A percentile compares a stretch with the other conserved stretches of the same genome.
Evolutionary conservation across 2,329 filamentous ascomycete species (phyloP).

Genomic region (Sclerotinia sclerotiorum): DNA sequence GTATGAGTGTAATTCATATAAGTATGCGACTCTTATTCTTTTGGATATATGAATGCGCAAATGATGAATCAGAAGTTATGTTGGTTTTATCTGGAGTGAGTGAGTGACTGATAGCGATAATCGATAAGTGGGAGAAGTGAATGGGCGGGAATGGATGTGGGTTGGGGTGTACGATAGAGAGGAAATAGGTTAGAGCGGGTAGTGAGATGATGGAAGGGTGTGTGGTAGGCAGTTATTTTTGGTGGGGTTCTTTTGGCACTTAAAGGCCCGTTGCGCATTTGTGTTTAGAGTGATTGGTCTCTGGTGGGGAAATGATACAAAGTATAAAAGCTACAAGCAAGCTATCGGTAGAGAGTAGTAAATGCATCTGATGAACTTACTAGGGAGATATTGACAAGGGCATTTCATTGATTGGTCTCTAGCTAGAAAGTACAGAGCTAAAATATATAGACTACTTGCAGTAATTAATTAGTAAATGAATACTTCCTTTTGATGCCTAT

Average conservation of each 20-base stretch:
- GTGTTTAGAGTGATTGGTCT: conserved; percentile 2
- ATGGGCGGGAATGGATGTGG: conserved; percentile 3
- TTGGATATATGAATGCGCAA: conserved; percentile 13
- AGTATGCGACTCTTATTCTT: conserved; percentile 17
- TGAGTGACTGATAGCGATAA: conserved; percentile 10
- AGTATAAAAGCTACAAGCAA: not conserved
- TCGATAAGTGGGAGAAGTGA: conserved; percentile 19
- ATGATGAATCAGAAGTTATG: conserved; percentile 4
- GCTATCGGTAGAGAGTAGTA: too few relatives aligned
- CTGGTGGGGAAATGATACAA: not conserved
- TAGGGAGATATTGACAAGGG: too few relatives aligned
- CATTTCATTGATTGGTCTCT: too few relatives aligned
- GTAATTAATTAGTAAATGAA: too few relatives aligned
- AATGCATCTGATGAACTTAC: too few relatives aligned
- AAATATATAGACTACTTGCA: too few relatives aligned
- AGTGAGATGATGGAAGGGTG: too few relatives aligned
- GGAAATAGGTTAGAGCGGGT: not conserved
- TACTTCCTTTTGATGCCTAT: too few relatives aligned
- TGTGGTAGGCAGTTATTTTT: not conserved
- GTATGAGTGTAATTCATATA: conserved; percentile 5
- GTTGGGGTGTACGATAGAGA: not conserved
- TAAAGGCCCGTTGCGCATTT: not conserved
- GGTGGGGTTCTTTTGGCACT: not conserved
- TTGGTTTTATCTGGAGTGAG: conserved; percentile 1
- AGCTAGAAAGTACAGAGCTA: too few relatives aligned